A percentile compares a stretch with the other conserved stretches of the same genome.
Conservation (phyloP, 2,329 filamentous ascomycete species). For the Macrophomina tecta region DNA sequence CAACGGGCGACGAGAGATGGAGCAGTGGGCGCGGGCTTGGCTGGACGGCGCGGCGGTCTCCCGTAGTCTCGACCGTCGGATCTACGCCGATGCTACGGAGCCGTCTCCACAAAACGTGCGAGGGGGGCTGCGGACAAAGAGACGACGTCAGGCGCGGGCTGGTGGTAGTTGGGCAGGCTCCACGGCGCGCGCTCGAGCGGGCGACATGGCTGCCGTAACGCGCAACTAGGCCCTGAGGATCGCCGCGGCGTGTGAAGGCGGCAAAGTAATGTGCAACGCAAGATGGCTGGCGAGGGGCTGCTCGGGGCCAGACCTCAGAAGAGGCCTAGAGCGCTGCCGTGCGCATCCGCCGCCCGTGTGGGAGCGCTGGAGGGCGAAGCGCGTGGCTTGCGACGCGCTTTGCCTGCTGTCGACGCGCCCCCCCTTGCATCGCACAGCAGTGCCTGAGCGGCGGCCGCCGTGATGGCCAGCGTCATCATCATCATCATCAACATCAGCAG, state of each 20-base stretch:
- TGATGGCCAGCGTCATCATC: no score
- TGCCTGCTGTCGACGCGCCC: slow-evolving; percentile 3
- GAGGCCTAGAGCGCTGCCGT: neutral
- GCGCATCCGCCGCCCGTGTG: neutral
- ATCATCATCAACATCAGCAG: neutral
- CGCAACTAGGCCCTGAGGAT: slow-evolving; percentile 9
- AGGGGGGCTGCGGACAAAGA: slow-evolving; percentile 9
- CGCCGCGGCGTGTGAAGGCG: neutral
- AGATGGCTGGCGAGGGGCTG: slow-evolving; percentile 7
- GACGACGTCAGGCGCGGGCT: slow-evolving; percentile 18
- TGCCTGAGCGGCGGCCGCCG: neutral
- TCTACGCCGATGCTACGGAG: slow-evolving; percentile 20
- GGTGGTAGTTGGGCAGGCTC: neutral
- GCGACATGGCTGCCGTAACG: neutral
- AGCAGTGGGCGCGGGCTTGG: slow-evolving; percentile 18
- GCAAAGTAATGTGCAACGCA: slow-evolving; percentile 4
- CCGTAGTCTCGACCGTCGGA: slow-evolving; percentile 22
- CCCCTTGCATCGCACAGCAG: neutral
- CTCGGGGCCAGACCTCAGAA: slow-evolving; percentile 4
- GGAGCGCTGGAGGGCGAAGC: neutral
- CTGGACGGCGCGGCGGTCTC: slow-evolving; percentile 19
- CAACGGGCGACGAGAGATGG: slow-evolving; percentile 14
- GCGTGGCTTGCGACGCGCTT: slow-evolving; percentile 15
- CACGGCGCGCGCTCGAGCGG: neutral
- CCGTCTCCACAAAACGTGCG: slow-evolving; percentile 21